Conservation (phyloP, 257 asterid genomes). For the Capsicum chinense region DNA sequence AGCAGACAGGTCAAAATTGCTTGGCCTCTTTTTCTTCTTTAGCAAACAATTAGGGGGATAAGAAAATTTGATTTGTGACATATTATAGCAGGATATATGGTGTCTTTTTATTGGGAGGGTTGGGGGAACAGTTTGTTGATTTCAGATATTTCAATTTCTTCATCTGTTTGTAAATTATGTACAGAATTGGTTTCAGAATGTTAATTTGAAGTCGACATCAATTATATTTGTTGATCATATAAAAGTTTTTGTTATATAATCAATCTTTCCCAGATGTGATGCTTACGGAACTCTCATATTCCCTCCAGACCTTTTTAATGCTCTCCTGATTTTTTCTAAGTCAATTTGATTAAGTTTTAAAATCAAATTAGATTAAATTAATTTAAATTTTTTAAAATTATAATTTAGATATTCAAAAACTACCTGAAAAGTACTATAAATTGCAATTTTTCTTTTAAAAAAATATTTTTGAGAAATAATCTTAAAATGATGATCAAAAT, state of each 20-base stretch:
- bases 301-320: too few relatives aligned
- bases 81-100: not conserved
- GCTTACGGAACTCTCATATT: not conserved
- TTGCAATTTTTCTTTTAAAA: too few relatives aligned
- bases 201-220: not conserved
- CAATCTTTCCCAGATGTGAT: not conserved
- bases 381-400: too few relatives aligned
- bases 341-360: too few relatives aligned
- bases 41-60: too few relatives aligned
- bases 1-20: not conserved
- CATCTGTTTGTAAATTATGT: not conserved
- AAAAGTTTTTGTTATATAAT: not conserved
- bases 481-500: too few relatives aligned
- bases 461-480: too few relatives aligned
- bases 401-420: too few relatives aligned
- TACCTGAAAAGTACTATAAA: too few relatives aligned
- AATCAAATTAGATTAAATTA: too few relatives aligned
- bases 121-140: not conserved
- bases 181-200: not conserved
- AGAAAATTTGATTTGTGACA: not conserved
- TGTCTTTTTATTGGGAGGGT: not conserved
- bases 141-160: not conserved
- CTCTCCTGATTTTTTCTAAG: too few relatives aligned
- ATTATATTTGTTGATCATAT: not conserved
- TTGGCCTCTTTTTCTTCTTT: too few relatives aligned